Base-by-base conservation (phyloP, 1,284 basidiomycete genomes). In the Malassezia dermatis region DNA sequence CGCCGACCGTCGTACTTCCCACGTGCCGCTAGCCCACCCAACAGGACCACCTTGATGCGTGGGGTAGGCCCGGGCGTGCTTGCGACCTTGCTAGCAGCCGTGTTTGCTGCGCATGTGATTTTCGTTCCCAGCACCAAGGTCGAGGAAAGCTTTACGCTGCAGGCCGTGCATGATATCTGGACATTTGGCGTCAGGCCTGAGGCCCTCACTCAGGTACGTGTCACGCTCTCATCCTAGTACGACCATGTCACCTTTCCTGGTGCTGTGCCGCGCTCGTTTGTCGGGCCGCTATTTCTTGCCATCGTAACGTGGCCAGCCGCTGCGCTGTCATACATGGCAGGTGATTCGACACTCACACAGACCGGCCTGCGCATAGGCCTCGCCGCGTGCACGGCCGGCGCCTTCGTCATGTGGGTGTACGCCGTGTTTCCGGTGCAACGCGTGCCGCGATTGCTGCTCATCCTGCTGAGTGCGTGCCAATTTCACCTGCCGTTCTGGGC, bases 401-500 rank as follows among this genome's bases (percentile, higher is more conserved):
- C 81, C 0, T 78, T 94, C 32, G 78, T 80, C 49, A 77, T 84
- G 50, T 76, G 95, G 37, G 78, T 26, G 8, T 30, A 23, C 27
- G 8, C 15, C 28, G 31, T 56, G 11, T 44, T 51, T 28, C 50
- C 50, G 1, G 32, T 27, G 37, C 24, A 40, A 15, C 35, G 42
- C 13, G 30, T 27, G 19, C 31, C 19, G n/a, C 45, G 48, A 12
- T 28, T 46, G n/a, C 43, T 58, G 10, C 66, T 85, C 71, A 74
- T 82, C 1, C 55, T 89, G 0, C 70, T 94, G 21, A 83, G 84
- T 1, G 80, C 83, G 56, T 82, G 82, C 0, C 89, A 94, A 72
- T 96, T 95, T 71, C 93, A 96, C 74, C 75, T 90, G 11, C 83
- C 84, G 3, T 99, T 89, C 75, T 98, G 89, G 84, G 86, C 88